Evolutionary conservation across 345 rosid genomes (phyloP).

Genomic region (Adansonia digitata): DNA sequence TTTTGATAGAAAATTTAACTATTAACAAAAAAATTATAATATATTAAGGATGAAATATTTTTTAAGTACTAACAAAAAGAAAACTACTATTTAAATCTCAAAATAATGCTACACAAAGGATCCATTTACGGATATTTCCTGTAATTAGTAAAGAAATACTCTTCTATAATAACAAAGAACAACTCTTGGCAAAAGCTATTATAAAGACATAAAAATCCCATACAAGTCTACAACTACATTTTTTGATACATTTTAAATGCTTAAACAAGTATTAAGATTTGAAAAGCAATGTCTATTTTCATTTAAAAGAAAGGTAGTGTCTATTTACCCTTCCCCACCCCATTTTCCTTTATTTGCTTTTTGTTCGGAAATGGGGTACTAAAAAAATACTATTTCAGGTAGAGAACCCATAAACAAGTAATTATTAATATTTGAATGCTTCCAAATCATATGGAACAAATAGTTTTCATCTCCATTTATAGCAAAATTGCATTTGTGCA

Average conservation of each 20-base stretch:
- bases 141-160: not conserved
- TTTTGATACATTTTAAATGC: not conserved
- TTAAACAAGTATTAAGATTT: no score
- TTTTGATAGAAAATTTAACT: no score
- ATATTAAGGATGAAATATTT: no score
- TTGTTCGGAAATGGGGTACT: not conserved
- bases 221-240: not conserved
- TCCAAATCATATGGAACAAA: conserved; percentile 3
- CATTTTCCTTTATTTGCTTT: not conserved
- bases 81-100: no score
- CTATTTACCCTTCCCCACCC: no score
- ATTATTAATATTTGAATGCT: not conserved
- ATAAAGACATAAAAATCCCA: not conserved
- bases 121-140: not conserved
- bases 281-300: not conserved
- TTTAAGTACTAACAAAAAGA: no score
- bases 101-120: no score
- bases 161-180: not conserved
- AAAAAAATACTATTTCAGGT: not conserved
- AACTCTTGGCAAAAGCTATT: not conserved
- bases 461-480: not conserved
- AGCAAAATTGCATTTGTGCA: not conserved
- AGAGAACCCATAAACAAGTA: not conserved
- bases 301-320: no score
- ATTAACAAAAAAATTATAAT: no score